These are phyloP conservation scores for Hyparrhenia diplandra DNA, from an alignment of 176 grass and related monocot genomes.

Conservation along the genomic window DNA sequence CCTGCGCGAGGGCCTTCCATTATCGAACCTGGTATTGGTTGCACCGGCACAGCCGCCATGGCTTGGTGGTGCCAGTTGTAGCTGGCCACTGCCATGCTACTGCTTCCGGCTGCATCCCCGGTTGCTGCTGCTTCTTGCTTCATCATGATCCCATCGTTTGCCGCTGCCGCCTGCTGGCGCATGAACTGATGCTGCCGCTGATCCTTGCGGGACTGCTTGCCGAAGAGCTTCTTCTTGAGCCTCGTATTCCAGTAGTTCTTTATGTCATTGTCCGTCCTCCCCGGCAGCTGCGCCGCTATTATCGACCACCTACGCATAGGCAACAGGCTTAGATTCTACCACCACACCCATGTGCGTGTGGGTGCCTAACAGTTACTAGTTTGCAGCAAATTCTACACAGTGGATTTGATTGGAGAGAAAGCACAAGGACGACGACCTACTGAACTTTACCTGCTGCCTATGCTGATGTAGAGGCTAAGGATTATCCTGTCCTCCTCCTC, in stretches of 20 bases:
- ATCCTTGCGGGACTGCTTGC: slow-evolving; percentile 64
- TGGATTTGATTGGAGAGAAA: slow-evolving; percentile 23
- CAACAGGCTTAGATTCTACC: slow-evolving; percentile 27
- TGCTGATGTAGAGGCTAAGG: slow-evolving; percentile 75
- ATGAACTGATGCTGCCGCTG: slow-evolving; percentile 40
- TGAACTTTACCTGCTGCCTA: slow-evolving; percentile 84
- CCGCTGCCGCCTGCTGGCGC: not conserved
- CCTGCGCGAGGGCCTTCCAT: slow-evolving; percentile 20
- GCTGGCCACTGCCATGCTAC: slow-evolving; percentile 8
- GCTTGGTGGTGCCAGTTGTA: slow-evolving; percentile 32
- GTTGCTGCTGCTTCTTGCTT: slow-evolving; percentile 40
- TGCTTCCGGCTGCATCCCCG: slow-evolving; percentile 18
- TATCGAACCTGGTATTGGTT: slow-evolving; percentile 23
- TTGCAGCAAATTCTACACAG: slow-evolving; percentile 33
- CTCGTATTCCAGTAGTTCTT: slow-evolving; percentile 99
- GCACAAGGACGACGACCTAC: not conserved
- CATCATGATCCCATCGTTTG: slow-evolving; percentile 26
- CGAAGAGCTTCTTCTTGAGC: slow-evolving; percentile 96
- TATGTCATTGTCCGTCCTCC: slow-evolving; percentile 96
- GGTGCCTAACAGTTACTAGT: slow-evolving; percentile 26
- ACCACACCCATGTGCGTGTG: slow-evolving; percentile 35
- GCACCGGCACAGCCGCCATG: slow-evolving; percentile 38
- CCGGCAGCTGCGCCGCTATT: slow-evolving; percentile 88
- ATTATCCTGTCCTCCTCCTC: slow-evolving; percentile 93
- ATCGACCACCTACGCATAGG: slow-evolving; percentile 75